Evolutionary conservation across 2,329 filamentous ascomycete genomes (phyloP).

Genomic region (Apiospora kogelbergensis): DNA sequence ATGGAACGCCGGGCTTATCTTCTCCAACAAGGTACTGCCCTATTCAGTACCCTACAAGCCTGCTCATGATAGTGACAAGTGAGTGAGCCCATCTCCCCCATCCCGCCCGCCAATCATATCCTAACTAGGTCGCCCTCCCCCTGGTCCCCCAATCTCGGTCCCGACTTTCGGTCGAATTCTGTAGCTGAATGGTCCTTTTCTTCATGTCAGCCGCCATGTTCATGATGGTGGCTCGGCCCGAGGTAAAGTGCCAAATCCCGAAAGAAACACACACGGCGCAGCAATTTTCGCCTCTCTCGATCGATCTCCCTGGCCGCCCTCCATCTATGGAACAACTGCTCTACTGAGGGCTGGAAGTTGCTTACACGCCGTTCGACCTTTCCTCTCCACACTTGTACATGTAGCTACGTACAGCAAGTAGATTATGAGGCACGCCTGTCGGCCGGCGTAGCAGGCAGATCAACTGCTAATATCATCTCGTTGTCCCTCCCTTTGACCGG

Average conservation of each 20-base stretch:
- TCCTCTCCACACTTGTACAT: background rate
- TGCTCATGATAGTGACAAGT: too few species aligned
- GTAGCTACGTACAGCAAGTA: background rate
- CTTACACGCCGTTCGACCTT: background rate
- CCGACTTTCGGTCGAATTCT: background rate
- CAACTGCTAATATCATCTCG: background rate
- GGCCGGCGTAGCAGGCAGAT: background rate
- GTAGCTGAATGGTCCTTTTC: background rate
- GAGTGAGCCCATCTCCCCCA: background rate
- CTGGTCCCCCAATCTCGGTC: background rate
- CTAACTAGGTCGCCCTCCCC: background rate
- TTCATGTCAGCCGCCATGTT: background rate
- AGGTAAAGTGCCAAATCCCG: background rate
- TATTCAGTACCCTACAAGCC: too few species aligned
- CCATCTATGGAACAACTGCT: background rate
- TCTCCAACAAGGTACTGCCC: background rate
- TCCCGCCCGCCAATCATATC: background rate
- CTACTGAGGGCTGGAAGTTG: background rate
- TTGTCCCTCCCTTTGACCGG: background rate
- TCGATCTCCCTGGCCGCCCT: background rate
- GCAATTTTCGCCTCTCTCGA: background rate
- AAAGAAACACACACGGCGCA: background rate
- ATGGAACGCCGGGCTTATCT: background rate
- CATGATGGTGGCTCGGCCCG: background rate
- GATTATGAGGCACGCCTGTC: background rate